phyloP scores from a whole-genome alignment of 257 asterid genomes.

The Echites panduratus region DNA sequence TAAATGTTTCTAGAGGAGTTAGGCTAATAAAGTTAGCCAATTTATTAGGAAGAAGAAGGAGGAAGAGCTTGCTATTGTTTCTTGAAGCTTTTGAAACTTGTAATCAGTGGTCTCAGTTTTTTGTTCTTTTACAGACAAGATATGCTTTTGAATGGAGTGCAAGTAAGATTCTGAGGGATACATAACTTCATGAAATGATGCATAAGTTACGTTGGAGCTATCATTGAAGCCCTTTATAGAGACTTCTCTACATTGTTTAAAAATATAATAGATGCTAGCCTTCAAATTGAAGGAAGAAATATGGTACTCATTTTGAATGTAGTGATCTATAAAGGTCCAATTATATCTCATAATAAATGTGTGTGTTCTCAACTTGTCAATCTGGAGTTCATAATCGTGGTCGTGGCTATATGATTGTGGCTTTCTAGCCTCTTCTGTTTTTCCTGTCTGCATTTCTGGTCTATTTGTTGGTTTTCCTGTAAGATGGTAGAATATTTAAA shows the following conservation, averaged over 20 bases:
- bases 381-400: neutral
- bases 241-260: neutral
- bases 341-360: neutral
- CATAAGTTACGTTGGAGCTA: neutral
- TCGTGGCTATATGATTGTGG: neutral
- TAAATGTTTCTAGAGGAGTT: neutral
- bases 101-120: neutral
- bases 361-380: neutral
- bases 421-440: neutral
- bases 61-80: neutral
- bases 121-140: neutral
- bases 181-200: neutral
- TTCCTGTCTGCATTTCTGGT: neutral
- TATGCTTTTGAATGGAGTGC: neutral
- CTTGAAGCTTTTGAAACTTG: neutral
- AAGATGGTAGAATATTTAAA: neutral
- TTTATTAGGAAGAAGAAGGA: neutral
- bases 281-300: neutral
- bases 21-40: neutral
- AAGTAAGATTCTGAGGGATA: neutral
- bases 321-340: neutral
- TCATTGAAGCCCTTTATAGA: neutral
- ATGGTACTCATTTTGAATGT: neutral
- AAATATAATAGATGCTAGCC: neutral
- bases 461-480: neutral